Conservation (phyloP, 2,329 filamentous ascomycete genomes). For the Penicillium sp. region DNA sequence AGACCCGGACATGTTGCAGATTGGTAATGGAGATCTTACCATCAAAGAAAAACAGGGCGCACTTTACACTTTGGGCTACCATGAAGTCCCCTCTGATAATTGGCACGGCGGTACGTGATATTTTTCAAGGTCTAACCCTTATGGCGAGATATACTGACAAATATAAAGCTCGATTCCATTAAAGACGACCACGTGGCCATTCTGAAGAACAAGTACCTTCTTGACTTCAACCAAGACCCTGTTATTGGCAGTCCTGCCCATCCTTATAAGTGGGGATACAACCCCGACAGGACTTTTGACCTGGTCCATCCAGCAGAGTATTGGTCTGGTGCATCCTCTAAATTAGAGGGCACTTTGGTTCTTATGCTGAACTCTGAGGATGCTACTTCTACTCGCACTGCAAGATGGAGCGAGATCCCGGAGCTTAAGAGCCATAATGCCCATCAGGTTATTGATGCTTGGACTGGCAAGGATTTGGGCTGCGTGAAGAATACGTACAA, state of each 20-base stretch:
- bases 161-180: slow-evolving; percentile 37
- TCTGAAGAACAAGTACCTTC: slow-evolving; percentile 44
- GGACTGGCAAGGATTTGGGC: slow-evolving; percentile 33
- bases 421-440: slow-evolving; percentile 23
- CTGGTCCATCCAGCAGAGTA: slow-evolving; percentile 37
- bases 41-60: slow-evolving; percentile 48
- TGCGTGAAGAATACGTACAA: slow-evolving; percentile 30
- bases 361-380: slow-evolving; percentile 36
- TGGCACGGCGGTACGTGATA: slow-evolving; percentile 38
- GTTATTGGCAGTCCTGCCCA: slow-evolving; percentile 44
- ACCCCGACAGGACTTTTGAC: slow-evolving; percentile 37
- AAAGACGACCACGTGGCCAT: slow-evolving; percentile 40
- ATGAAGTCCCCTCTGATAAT: slow-evolving; percentile 55
- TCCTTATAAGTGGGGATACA: slow-evolving; percentile 44
- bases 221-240: slow-evolving; percentile 51
- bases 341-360: slow-evolving; percentile 30
- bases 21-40: slow-evolving; percentile 53
- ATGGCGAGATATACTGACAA: slow-evolving; percentile 5
- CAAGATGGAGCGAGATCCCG: slow-evolving; percentile 33
- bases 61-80: slow-evolving; percentile 55
- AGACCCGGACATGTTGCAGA: slow-evolving; percentile 54
- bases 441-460: slow-evolving; percentile 31
- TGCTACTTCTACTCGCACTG: slow-evolving; percentile 23
- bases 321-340: slow-evolving; percentile 36
- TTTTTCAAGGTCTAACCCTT: not conserved